Evolutionary conservation across 2,329 filamentous ascomycete genomes (phyloP), one percentile per base, ranked within the genome.

Genomic region (Parastagonospora nodorum): DNA sequence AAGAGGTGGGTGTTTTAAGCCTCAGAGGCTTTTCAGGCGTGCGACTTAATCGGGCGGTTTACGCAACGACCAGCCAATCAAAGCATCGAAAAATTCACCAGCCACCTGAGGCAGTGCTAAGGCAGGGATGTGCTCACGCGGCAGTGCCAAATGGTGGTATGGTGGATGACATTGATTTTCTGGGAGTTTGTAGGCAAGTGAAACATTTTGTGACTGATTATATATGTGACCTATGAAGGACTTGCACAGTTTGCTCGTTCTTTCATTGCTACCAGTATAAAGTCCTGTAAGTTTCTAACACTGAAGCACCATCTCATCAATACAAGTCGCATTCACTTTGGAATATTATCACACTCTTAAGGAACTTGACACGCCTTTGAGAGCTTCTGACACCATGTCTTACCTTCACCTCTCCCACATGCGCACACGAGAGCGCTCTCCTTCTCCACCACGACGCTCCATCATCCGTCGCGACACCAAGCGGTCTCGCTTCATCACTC

Each of bases 401-500:
- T 63, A 60, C 51, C 30, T 67, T 39, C 51, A 62, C 55, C 58
- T 63, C 42, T 43, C 51, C 32, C 53, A 49, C 45, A 55, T 60
- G 33, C 64, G 59, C 55, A 44, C 51, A 24, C 66, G 62, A 46
- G 57, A 64, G 38, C 58, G 58, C 46, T 57, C 53, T 9, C 45
- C 56, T 45, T 36, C 50, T 44, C 50, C 55, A 45, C 49, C 57
- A 45, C 55, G 50, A 28, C 61, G 51, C 4, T 60, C 62, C 4
- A 56, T 66, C 12, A 48, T 63, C 12, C 65, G 58, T 11, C 60
- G 57, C 49, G 57, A 65, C 29, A 60, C 61, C 48, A 69, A 67
- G 44, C 62, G 61, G 19, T 58, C 54, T n/a, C 64, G 50, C 19
- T 50, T 57, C 44, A 51, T 64, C 36, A 57, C 61, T 9, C 42